These are phyloP conservation scores for Penicillium ucsense DNA, from an alignment of 495 filamentous ascomycete genomes.

Conservation along the genomic window DNA sequence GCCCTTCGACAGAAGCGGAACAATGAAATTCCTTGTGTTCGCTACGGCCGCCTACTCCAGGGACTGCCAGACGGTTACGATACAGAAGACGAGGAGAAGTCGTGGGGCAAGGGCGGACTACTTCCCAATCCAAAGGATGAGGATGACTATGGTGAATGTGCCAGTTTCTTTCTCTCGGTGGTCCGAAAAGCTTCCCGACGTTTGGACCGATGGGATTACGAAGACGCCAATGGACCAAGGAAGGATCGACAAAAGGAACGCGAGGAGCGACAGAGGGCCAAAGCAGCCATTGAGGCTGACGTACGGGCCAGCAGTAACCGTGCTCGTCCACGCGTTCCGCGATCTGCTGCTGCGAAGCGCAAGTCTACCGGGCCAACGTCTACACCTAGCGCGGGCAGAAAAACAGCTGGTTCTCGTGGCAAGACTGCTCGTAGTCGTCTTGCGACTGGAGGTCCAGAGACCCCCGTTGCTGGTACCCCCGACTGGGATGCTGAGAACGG, in stretches of 20 bases:
- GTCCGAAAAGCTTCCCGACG: constrained; percentile 58
- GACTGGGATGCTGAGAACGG: constrained; percentile 15
- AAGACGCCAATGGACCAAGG: constrained; percentile 40
- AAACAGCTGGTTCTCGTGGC: constrained; percentile 15
- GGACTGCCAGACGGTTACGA: constrained; percentile 63
- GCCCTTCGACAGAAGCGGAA: constrained; percentile 49
- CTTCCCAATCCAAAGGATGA: constrained; percentile 54
- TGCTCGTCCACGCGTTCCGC: constrained; percentile 11
- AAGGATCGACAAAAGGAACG: constrained; percentile 34
- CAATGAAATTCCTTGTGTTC: constrained; percentile 50
- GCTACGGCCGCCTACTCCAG: constrained; percentile 59
- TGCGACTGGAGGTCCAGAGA: constrained; percentile 8
- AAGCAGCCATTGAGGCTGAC: constrained; percentile 17
- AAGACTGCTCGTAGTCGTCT: constrained; percentile 24
- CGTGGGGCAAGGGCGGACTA: constrained; percentile 56
- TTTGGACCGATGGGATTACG: constrained; percentile 62
- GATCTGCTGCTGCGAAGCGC: constrained; percentile 19
- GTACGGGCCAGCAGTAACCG: constrained; percentile 14
- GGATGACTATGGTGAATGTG: constrained; percentile 74
- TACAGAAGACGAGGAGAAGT: constrained; percentile 63
- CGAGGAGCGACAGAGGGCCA: constrained; percentile 32
- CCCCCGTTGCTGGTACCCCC: constrained; percentile 12
- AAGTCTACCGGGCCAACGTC: constrained; percentile 24
- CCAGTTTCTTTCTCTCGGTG: constrained; percentile 59
- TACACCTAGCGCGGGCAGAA: constrained; percentile 16